Conservation (phyloP, 257 asterid species). For the Mitragyna speciosa region DNA sequence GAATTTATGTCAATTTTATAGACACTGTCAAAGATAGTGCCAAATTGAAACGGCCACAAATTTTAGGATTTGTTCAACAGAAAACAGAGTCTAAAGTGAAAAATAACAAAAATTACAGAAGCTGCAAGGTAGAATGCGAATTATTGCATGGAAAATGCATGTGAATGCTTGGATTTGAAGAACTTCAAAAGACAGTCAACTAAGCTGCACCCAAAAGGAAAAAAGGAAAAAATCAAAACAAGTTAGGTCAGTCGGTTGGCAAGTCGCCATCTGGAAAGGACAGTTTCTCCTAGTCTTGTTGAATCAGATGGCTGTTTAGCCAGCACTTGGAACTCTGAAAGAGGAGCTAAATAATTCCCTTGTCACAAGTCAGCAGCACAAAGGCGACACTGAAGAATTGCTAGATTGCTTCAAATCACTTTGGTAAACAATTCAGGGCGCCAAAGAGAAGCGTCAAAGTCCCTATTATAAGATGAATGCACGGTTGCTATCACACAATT, state of each 20-base stretch:
- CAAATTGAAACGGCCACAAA: too few relatives aligned
- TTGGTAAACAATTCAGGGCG: too few relatives aligned
- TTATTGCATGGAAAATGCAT: background rate
- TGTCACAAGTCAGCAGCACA: background rate
- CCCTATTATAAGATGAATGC: background rate
- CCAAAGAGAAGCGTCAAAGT: too few relatives aligned
- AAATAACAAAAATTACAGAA: too few relatives aligned
- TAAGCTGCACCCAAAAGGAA: background rate
- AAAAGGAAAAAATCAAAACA: background rate
- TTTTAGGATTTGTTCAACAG: too few relatives aligned
- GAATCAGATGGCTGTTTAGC: background rate
- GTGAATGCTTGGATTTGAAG: conserved; percentile 23
- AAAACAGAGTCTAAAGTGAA: too few relatives aligned
- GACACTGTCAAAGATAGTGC: too few relatives aligned
- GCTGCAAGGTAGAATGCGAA: background rate
- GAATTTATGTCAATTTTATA: too few relatives aligned
- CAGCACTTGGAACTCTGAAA: too few relatives aligned
- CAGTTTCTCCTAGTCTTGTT: background rate
- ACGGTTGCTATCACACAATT: background rate
- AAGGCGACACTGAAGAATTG: background rate
- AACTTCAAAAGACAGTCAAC: conserved; percentile 14
- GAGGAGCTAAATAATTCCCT: background rate
- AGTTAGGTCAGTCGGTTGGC: conserved; percentile 26
- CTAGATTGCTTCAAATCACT: background rate
- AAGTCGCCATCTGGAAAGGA: conserved; percentile 23